A percentile compares a stretch with the other conserved stretches of the same genome.
These are phyloP conservation scores for Acanthochlamys bracteata DNA, from an alignment of 106 monocot species.

Conservation along the genomic window DNA sequence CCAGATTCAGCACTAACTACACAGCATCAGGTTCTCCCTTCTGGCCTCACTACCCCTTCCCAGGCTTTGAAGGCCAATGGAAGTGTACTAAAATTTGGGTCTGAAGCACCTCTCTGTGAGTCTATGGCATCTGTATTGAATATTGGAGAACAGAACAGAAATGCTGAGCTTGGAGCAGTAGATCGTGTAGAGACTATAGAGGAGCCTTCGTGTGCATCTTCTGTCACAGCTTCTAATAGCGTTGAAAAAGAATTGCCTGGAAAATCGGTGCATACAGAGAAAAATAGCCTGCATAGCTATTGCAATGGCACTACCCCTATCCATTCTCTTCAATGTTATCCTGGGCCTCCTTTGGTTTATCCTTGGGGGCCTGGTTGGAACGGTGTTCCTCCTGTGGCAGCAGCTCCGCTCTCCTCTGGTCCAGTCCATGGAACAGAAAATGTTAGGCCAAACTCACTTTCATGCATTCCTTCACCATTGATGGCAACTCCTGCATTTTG, in stretches of 20 bases:
- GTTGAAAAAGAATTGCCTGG: slow-evolving; percentile 28
- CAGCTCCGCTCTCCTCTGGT: slow-evolving; percentile 22
- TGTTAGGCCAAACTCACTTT: slow-evolving; percentile 12
- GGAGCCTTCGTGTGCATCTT: slow-evolving; percentile 55
- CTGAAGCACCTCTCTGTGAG: slow-evolving; percentile 54
- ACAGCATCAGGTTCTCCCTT: slow-evolving; percentile 26
- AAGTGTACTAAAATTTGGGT: slow-evolving; percentile 48
- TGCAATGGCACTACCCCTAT: slow-evolving; percentile 29
- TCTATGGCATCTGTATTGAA: slow-evolving; percentile 59
- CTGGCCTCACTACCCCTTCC: slow-evolving; percentile 14
- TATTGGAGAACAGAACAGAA: slow-evolving; percentile 37
- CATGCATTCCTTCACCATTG: slow-evolving; percentile 33
- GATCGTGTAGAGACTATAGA: slow-evolving; percentile 30
- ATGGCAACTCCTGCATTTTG: slow-evolving; percentile 45
- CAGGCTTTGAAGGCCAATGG: slow-evolving; percentile 25
- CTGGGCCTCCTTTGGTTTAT: slow-evolving; percentile 54
- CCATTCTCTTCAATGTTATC: slow-evolving; percentile 42
- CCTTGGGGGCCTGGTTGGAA: slow-evolving; percentile 63
- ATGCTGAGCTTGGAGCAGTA: slow-evolving; percentile 4
- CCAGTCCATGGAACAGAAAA: slow-evolving; percentile 19
- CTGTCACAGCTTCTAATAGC: slow-evolving; percentile 21
- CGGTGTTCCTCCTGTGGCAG: slow-evolving; percentile 23
- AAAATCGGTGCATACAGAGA: slow-evolving; percentile 14
- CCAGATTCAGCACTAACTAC: slow-evolving; percentile 10
- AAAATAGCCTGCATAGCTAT: slow-evolving; percentile 17